Evolutionary conservation across 2,329 filamentous ascomycete genomes (phyloP), one percentile per base, ranked within the genome.

Genomic region (Ilyonectria destructans): DNA sequence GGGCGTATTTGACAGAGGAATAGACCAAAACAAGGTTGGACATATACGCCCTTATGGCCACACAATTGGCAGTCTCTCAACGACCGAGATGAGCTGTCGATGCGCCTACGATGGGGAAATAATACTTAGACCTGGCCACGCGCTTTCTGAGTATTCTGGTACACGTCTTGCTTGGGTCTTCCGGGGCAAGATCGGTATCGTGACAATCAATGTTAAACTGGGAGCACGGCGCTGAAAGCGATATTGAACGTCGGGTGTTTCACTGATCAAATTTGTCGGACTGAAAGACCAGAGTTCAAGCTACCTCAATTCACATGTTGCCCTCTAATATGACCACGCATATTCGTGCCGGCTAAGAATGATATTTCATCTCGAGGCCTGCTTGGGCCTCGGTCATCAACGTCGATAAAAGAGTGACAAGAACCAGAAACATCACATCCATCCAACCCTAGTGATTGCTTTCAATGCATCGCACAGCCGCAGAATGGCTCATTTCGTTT

Each of bases 131-230:
- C 43, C 12, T 58, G 45, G 33, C 19, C 19, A n/a, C 46, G 55
- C 55, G 33, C 55, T 65, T 23, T 51, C 55, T 49, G 21, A 23
- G 45, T 48, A 55, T 35, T 17, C n/a, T 29, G 10, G n/a, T n/a
- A 23, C 13, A 43, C 13, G 45, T 54, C 37, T 61, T 29, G 49
- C 21, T 58, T 58, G 63, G 33, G 58, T 51, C 21, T 35, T 52
- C 31, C 12, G 26, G 43, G 57, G 9, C 45, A 58, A 58, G 46
- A 56, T 10, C n/a, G 35, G 43, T 31, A 60, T 60, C 23, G 43
- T 60, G 43, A 46, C 23, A 62, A 59, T 56, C 51, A 56, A 60
- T 65, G 19, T 61, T 54, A 35, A 54, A 54, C 10, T 26, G n/a
- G 54, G 15, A 48, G n/a, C 49, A 49, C 23, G 10, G 19, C 37